Evolutionary conservation across 176 grass and related monocot species (phyloP), one percentile per base, ranked within the genome.

Genomic region (Zoysia pacifica): DNA sequence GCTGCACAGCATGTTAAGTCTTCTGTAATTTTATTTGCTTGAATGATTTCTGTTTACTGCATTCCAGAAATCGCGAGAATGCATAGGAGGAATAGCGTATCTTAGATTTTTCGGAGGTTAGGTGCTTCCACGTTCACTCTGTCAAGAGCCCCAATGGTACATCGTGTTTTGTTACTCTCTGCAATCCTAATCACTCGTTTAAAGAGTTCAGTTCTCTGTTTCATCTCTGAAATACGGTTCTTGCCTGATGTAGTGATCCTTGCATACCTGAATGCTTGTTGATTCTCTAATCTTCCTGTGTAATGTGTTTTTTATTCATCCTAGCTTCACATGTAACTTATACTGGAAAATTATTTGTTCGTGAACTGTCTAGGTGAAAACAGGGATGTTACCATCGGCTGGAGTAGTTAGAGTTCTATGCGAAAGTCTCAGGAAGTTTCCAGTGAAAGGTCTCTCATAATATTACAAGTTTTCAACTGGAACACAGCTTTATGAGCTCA

Each of bases 301-400:
- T 1, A 28, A 28, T 62, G 19, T 60, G 3, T 0, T 44, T 5
- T 38, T 68, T 38, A 9, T 58, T 36, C 14, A 66, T 53, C 48
- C 9, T 7, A 47, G 54, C 42, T 43, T 19, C 69, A 37, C 47
- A 16, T 70, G 55, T 52, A 72, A 39, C 62, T 73, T 47, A 63
- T 69, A 11, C n/a, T 13, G 13, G 62, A 28, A 28, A 28, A 7
- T 12, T 13, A 56, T 37, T 60, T 77, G 40, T 75, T 65, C 46
- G 28, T 28, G 28, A 28, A 28, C 28, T 28, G 5, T 45, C 15
- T 73, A 93, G 95, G 95, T 98, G 51, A 98, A 98, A 85, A 98
- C 95, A 46, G 95, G 95, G 60, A 98, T 94, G 92, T 86, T 98
- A 54, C 95, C 95, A 75, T 91, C 95, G 61, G 54, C 76, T 78